Conservation (phyloP, 2,329 filamentous ascomycete genomes). For the Neurospora sp. region DNA sequence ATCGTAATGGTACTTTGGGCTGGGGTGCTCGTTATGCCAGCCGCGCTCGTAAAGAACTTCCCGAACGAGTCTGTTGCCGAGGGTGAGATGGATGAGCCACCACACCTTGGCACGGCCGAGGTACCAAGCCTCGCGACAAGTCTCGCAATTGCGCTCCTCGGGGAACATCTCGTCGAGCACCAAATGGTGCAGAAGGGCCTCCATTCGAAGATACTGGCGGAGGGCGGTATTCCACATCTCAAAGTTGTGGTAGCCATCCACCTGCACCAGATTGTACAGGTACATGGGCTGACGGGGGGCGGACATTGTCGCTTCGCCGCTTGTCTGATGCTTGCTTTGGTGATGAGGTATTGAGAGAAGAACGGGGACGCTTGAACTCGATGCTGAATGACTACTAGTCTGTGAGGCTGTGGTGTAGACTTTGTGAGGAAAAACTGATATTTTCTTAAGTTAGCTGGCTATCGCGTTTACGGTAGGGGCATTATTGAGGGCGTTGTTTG, state of each 20-base stretch:
- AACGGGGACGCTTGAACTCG: background rate
- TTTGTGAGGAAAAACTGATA: background rate
- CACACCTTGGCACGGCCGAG: background rate
- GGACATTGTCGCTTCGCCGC: background rate
- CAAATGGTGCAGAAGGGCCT: background rate
- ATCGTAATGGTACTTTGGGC: background rate
- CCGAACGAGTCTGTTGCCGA: background rate
- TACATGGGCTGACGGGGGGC: background rate
- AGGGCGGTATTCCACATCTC: background rate
- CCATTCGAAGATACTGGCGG: background rate
- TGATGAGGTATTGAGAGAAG: background rate
- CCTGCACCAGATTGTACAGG: background rate
- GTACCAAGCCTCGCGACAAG: background rate
- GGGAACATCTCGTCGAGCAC: background rate
- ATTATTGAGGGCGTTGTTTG: background rate
- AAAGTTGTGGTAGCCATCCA: background rate
- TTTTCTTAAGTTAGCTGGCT: background rate
- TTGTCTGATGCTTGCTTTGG: background rate
- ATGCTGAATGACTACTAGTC: background rate
- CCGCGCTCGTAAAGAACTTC: background rate
- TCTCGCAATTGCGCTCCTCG: background rate
- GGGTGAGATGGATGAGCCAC: background rate
- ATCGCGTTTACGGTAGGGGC: background rate
- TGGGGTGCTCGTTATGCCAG: background rate
- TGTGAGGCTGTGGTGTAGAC: background rate